Evolutionary conservation across 768 basidiomycete genomes (phyloP), one percentile per base, ranked within the genome.

Genomic region (Mycena chlorophos): DNA sequence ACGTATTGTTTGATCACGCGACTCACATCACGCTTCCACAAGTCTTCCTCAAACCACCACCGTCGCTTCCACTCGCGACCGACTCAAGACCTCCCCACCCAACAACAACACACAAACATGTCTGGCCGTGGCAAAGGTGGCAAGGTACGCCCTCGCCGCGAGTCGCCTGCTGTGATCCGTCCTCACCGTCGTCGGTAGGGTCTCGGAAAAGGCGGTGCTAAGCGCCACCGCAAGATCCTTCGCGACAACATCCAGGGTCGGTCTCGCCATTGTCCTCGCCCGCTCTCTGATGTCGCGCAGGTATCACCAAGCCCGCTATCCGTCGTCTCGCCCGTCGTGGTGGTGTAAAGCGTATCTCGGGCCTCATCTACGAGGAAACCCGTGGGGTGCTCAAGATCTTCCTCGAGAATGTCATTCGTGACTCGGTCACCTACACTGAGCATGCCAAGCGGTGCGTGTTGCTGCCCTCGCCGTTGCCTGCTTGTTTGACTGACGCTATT

Each of bases 401-500:
- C 64, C 86, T 87, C 58, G 86, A 89, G 69, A 90, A 86, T 76
- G 87, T 89, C 59, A 88, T 90, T 71, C 91, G 89, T 79, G 67
- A 70, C 69, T 76, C 73, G 82, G 49, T 80, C 83, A 73, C 90
- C 64, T 93, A 92, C 78, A 93, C 91, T 60, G 91, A 94, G 75
- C 92, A 94, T 78, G 91, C 92, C 53, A 94, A 94, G 75, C 84
- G 89, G 78, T 79, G 57, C 45, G 77, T 68, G n/a, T n/a, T n/a
- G 30, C 34, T 14, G 8, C 43, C 46, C 23, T 49, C 25, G 43
- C 25, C 26, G 10, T 43, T 49, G 5, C 43, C 43, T 49, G 30
- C 48, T 54, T 51, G 48, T 45, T 42, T 62, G 51, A 61, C 60
- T 42, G 16, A 46, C n/a, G 46, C 31, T 25, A 48, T 51, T 13